These are phyloP conservation scores for Paralagenidium karlingii DNA, from an alignment of 352 stramenopile genomes.

Conservation along the genomic window DNA sequence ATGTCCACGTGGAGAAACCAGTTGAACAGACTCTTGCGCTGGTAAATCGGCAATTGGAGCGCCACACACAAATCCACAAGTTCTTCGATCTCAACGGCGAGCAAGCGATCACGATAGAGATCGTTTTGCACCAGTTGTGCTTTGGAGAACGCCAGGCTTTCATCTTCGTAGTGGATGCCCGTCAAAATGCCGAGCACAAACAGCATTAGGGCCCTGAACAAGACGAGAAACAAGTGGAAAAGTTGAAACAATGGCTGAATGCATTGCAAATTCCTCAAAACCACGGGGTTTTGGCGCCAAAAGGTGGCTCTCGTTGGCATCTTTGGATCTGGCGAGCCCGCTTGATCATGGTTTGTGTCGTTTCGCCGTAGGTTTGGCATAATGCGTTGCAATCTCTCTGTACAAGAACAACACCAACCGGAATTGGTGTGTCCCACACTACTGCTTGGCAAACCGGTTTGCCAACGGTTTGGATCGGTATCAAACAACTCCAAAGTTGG, in stretches of 20 bases:
- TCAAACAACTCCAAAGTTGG: too few relatives aligned
- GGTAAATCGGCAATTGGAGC: conserved; percentile 25
- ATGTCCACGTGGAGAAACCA: conserved; percentile 51
- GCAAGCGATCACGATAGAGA: conserved; percentile 43
- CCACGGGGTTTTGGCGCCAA: conserved; percentile 7
- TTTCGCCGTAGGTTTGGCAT: too few relatives aligned
- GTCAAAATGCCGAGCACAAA: too few relatives aligned
- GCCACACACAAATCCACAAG: conserved; percentile 41
- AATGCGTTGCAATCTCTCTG: too few relatives aligned
- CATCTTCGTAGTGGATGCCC: conserved; percentile 31
- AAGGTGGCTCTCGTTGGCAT: too few relatives aligned
- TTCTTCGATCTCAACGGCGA: conserved; percentile 40
- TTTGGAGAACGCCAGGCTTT: conserved; percentile 27
- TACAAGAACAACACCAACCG: too few relatives aligned
- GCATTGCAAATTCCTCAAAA: conserved; percentile 8
- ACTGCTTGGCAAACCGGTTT: too few relatives aligned
- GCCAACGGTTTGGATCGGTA: too few relatives aligned
- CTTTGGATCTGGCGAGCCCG: too few relatives aligned
- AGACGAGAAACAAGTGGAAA: conserved; percentile 27
- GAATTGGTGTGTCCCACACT: too few relatives aligned
- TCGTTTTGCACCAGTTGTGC: conserved; percentile 36
- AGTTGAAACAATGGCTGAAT: conserved; percentile 10
- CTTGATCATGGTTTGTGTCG: too few relatives aligned
- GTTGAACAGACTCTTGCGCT: conserved; percentile 46
- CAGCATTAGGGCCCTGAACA: too few relatives aligned